Evolutionary conservation across 768 basidiomycete species (phyloP).

Genomic region (Rhodotorula babjevae): DNA sequence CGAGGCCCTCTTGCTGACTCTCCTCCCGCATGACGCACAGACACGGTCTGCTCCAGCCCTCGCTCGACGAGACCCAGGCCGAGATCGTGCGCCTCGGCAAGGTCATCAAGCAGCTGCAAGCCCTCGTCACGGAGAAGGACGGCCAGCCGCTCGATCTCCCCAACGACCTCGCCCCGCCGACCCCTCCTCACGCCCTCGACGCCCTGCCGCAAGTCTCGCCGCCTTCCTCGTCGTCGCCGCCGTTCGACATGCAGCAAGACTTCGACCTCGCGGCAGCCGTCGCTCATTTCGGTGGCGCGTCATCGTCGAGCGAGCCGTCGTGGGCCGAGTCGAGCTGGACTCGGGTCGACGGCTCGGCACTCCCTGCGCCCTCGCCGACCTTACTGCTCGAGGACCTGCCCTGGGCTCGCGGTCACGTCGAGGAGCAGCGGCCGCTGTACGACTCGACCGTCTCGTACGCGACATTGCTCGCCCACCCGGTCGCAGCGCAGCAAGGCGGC

Average conservation of each 20-base stretch:
- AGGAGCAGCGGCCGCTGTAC: neutral
- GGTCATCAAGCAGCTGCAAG: conserved; percentile 2
- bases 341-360: too few species aligned
- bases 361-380: too few species aligned
- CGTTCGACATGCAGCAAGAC: neutral
- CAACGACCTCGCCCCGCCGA: neutral
- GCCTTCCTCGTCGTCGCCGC: too few species aligned
- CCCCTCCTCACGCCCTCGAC: neutral
- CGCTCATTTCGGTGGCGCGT: too few species aligned
- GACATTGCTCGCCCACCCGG: neutral
- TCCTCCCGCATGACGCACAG: neutral
- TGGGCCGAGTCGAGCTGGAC: too few species aligned
- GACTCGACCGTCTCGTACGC: conserved; percentile 1
- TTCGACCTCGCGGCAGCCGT: too few species aligned
- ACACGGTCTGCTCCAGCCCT: neutral
- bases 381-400: neutral
- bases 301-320: too few species aligned
- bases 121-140: conserved; percentile 3
- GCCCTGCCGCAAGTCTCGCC: neutral
- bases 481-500: too few species aligned
- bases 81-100: conserved; percentile 5
- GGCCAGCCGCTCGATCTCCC: neutral
- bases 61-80: neutral
- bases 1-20: neutral
- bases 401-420: neutral